phyloP scores from a whole-genome alignment of 306 rosid species.

The Alnus rubra region DNA sequence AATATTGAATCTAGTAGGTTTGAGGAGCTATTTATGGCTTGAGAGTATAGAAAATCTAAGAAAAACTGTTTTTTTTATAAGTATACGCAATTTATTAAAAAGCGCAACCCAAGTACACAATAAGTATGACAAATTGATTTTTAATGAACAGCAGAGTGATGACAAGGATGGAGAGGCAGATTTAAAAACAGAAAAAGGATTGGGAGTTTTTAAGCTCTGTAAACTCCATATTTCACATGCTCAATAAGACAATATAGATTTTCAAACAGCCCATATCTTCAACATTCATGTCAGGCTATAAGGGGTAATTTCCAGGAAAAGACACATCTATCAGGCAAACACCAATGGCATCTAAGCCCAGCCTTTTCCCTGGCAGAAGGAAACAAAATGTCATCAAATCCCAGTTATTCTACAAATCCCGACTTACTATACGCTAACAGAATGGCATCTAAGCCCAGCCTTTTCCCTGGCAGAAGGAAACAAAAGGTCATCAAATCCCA shows the following conservation, averaged over 20 bases:
- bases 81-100: no score
- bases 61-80: no score
- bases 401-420: not conserved
- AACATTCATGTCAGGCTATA: not conserved
- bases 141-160: not conserved
- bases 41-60: no score
- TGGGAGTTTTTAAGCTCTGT: not conserved
- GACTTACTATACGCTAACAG: not conserved
- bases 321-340: not conserved
- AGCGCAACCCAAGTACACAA: no score
- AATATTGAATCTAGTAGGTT: no score
- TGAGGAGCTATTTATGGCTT: no score
- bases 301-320: no score
- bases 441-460: not conserved
- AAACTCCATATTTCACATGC: not conserved
- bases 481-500: not conserved
- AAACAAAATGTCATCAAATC: not conserved
- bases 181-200: not conserved
- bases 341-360: not conserved
- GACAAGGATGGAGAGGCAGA: not conserved
- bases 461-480: no score
- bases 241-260: not conserved
- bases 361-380: not conserved
- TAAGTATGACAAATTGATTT: not conserved
- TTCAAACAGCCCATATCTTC: not conserved